A percentile compares a stretch with the other conserved stretches of the same genome.
Evolutionary conservation across 169 alveolate species (phyloP).

Genomic region (Eimeria necatrix): DNA sequence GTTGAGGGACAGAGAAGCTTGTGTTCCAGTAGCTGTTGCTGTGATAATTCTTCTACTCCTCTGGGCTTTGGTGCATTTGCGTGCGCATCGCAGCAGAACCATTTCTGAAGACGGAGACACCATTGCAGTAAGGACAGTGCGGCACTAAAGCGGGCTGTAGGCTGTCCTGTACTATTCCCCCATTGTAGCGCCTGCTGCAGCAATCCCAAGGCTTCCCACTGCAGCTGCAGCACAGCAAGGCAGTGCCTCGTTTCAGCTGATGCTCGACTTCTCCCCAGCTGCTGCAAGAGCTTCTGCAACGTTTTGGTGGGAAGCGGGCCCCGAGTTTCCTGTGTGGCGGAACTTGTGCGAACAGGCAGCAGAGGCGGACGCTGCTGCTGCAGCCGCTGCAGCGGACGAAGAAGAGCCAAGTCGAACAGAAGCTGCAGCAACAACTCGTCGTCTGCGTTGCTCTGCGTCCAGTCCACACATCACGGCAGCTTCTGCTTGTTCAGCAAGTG

Average conservation of each 20-base stretch:
- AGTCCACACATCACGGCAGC: background rate
- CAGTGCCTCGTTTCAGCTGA: conserved; percentile 66
- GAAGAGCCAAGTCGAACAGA: conserved; percentile 60
- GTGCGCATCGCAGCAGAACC: conserved; percentile 65
- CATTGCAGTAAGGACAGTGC: conserved; percentile 58
- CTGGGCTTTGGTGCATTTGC: background rate
- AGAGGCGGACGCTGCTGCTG: background rate
- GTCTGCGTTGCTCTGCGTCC: conserved; percentile 63
- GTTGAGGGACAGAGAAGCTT: conserved; percentile 54
- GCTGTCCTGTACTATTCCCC: conserved; percentile 60
- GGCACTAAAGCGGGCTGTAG: conserved; percentile 54
- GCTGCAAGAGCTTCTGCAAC: conserved; percentile 68
- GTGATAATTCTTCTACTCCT: background rate
- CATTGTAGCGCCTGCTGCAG: conserved; percentile 67
- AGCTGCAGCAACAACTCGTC: conserved; percentile 66
- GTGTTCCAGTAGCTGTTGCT: conserved; percentile 27
- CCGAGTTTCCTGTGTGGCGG: conserved; percentile 32
- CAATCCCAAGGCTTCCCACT: conserved; percentile 75
- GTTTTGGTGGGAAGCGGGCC: conserved; percentile 66
- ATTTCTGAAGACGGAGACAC: conserved; percentile 72
- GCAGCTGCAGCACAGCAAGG: conserved; percentile 69
- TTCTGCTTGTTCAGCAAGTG: background rate
- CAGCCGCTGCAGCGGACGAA: conserved; percentile 56
- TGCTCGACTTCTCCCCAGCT: conserved; percentile 48
- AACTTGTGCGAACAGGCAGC: conserved; percentile 29